Percentiles rank a stretch among this genome's conserved stretches.
phyloP scores from a whole-genome alignment of 129 eudicot species.

The Tanacetum coccineum region DNA sequence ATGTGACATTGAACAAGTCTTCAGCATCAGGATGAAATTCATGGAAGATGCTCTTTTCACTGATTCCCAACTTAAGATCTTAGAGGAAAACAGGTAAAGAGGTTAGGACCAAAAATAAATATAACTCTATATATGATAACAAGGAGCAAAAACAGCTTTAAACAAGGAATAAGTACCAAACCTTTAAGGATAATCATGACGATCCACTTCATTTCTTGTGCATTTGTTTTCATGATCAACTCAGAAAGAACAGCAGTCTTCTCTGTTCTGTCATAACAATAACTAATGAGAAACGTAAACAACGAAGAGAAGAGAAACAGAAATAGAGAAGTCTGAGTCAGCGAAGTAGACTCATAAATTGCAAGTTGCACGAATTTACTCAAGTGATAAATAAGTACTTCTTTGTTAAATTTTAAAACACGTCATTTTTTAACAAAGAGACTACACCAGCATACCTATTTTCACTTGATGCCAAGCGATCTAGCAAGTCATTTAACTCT shows the following conservation, averaged over 20 bases:
- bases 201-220: constrained; percentile 98
- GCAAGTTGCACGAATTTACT: neutral
- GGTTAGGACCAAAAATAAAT: neutral
- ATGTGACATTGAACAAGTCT: constrained; percentile 97
- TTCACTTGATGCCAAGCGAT: constrained; percentile 80
- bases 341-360: neutral
- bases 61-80: constrained; percentile 96
- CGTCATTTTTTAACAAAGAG: constrained; percentile 4
- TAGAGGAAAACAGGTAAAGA: constrained; percentile 20
- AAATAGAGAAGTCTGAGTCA: neutral
- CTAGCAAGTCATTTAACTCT: constrained; percentile 79
- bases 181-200: constrained; percentile 95
- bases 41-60: constrained; percentile 91
- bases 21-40: constrained; percentile 99
- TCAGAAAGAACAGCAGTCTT: constrained; percentile 72
- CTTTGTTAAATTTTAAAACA: constrained; percentile 1
- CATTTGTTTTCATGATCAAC: constrained; percentile 83
- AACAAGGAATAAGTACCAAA: constrained; percentile 16
- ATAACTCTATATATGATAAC: neutral
- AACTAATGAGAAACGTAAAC: constrained; percentile 13
- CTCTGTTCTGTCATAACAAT: constrained; percentile 55
- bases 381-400: neutral
- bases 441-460: constrained; percentile 48
- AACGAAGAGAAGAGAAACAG: neutral
- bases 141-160: neutral